phyloP scores from a whole-genome alignment of 2,329 filamentous ascomycete genomes.

The Aspergillus sp. region DNA sequence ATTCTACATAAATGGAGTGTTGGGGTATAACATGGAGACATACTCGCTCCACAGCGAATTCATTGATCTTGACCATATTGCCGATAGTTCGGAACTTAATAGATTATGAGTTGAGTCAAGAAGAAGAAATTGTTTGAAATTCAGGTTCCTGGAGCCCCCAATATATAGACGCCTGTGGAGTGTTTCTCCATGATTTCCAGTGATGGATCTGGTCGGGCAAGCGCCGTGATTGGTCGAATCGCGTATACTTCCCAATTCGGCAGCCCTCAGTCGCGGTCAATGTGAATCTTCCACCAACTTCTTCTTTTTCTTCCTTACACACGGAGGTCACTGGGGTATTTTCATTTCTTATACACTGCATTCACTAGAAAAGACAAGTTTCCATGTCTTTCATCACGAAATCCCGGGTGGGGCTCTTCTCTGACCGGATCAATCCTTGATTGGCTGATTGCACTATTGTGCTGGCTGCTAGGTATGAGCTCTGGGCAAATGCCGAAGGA shows the following conservation, averaged over 20 bases:
- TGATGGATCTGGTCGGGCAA: background rate
- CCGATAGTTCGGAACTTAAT: background rate
- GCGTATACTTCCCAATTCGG: slow-evolving; percentile 15
- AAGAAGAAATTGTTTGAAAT: background rate
- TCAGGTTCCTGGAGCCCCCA: no score
- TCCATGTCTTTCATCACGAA: no score
- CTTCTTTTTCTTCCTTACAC: no score
- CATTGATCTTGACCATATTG: slow-evolving; percentile 19
- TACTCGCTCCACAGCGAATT: slow-evolving; percentile 9
- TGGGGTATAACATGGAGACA: background rate
- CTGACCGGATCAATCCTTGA: no score
- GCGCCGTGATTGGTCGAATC: slow-evolving; percentile 17
- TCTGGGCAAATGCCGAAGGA: no score
- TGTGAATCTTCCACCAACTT: background rate
- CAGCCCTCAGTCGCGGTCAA: no score
- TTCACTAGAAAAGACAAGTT: no score
- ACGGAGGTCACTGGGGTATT: no score
- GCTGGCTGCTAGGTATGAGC: no score
- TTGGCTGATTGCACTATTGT: no score
- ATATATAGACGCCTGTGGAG: background rate
- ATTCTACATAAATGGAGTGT: background rate
- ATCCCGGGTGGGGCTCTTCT: no score
- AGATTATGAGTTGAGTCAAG: background rate
- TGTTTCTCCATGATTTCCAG: background rate
- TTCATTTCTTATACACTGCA: no score